Conservation (phyloP, 2,329 filamentous ascomycete genomes). For the Didymosphaeria variabile region DNA sequence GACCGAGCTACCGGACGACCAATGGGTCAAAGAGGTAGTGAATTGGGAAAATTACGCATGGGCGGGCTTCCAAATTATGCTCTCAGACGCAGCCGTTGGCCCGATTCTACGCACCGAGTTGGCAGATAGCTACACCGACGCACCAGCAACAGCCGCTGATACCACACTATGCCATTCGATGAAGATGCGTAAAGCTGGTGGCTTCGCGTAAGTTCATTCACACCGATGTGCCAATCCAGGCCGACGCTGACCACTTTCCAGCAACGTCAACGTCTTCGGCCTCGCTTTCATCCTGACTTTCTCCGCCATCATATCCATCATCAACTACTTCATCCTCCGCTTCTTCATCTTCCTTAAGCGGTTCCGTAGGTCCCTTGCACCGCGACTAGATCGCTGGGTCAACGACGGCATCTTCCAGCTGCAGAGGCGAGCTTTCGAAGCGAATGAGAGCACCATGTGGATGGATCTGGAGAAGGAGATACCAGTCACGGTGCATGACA, state of each 20-base stretch:
- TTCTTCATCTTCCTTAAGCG: conserved; percentile 30
- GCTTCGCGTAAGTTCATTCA: conserved; percentile 21
- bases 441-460: conserved; percentile 24
- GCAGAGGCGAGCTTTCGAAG: conserved; percentile 35
- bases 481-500: conserved; percentile 18
- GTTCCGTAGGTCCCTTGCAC: conserved; percentile 28
- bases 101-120: neutral
- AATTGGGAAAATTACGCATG: conserved; percentile 13
- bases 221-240: neutral
- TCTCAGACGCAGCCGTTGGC: conserved; percentile 18
- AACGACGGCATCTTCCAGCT: conserved; percentile 38
- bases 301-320: conserved; percentile 20
- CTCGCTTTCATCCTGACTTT: conserved; percentile 30
- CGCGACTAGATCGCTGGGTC: conserved; percentile 39
- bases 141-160: conserved; percentile 2
- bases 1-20: conserved; percentile 12
- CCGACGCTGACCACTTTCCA: conserved; percentile 2
- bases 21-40: conserved; percentile 18
- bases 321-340: conserved; percentile 28
- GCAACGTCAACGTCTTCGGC: conserved; percentile 36
- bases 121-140: conserved; percentile 4
- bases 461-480: conserved; percentile 26
- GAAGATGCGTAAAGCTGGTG: conserved; percentile 19
- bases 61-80: conserved; percentile 10
- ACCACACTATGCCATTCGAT: conserved; percentile 12